phyloP scores from a whole-genome alignment of 148 eudicot species.

The Silene uniflora region DNA sequence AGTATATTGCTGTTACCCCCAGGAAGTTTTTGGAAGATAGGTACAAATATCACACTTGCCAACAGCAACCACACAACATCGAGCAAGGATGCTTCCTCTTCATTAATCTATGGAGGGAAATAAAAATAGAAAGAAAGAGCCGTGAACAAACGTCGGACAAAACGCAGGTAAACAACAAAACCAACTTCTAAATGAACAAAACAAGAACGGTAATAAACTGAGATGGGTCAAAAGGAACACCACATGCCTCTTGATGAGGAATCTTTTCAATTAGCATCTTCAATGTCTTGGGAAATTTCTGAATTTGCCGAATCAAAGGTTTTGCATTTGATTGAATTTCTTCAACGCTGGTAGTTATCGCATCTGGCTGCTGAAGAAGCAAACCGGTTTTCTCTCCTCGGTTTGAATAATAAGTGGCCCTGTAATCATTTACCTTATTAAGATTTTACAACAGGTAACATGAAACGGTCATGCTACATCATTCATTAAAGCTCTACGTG shows the following conservation, averaged over 20 bases:
- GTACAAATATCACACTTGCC: constrained; percentile 97
- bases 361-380: constrained; percentile 55
- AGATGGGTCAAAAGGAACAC: constrained; percentile 8
- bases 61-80: constrained; percentile 89
- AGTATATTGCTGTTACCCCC: constrained; percentile 56
- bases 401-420: constrained; percentile 52
- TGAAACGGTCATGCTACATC: neutral
- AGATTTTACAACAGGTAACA: constrained; percentile 6
- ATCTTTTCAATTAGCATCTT: constrained; percentile 70
- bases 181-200: neutral
- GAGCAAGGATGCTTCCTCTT: constrained; percentile 96
- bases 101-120: constrained; percentile 54
- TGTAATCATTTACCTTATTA: constrained; percentile 29
- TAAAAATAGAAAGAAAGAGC: constrained; percentile 4
- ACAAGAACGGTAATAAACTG: neutral
- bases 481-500: neutral
- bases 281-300: constrained; percentile 51
- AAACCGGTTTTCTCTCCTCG: constrained; percentile 45
- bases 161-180: neutral
- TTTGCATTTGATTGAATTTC: constrained; percentile 67
- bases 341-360: constrained; percentile 61
- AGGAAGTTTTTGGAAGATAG: constrained; percentile 89
- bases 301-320: constrained; percentile 70
- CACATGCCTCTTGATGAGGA: constrained; percentile 91
- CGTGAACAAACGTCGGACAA: constrained; percentile 5